These are phyloP conservation scores for Gossypium aridum DNA, from an alignment of 441 rosid genomes.

Conservation along the genomic window DNA sequence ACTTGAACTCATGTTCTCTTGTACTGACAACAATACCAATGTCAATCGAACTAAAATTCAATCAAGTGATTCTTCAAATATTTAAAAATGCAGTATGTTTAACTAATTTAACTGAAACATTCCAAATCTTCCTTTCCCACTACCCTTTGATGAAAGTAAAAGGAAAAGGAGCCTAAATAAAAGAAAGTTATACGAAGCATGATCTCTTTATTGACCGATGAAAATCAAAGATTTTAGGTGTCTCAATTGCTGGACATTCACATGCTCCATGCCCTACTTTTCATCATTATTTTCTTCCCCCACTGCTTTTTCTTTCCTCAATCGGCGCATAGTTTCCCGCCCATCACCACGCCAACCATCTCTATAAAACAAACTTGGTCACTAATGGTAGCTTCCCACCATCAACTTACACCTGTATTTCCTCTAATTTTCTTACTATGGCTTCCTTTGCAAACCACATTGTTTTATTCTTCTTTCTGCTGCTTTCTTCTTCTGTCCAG, in stretches of 20 bases:
- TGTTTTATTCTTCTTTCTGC: conserved; percentile 22
- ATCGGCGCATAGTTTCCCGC: conserved; percentile 42
- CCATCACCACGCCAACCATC: conserved; percentile 1
- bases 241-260: conserved; percentile 14
- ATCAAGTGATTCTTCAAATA: no score
- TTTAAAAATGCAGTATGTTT: no score
- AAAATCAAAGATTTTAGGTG: conserved; percentile 4
- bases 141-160: conserved; percentile 9
- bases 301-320: conserved; percentile 34
- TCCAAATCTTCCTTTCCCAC: conserved; percentile 5
- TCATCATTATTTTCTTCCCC: conserved; percentile 19
- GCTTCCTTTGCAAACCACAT: conserved; percentile 22
- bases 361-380: conserved; percentile 10
- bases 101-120: conserved; percentile 22
- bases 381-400: background rate
- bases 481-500: conserved; percentile 20
- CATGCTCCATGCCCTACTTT: conserved; percentile 9
- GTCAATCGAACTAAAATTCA: no score
- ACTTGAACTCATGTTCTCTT: no score
- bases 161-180: background rate
- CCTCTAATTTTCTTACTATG: conserved; percentile 20
- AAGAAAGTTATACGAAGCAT: background rate
- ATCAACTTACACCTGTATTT: background rate
- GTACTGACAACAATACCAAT: no score
- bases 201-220: conserved; percentile 18